Conservation (phyloP, 129 eudicot species). For the Flaveria robusta region DNA sequence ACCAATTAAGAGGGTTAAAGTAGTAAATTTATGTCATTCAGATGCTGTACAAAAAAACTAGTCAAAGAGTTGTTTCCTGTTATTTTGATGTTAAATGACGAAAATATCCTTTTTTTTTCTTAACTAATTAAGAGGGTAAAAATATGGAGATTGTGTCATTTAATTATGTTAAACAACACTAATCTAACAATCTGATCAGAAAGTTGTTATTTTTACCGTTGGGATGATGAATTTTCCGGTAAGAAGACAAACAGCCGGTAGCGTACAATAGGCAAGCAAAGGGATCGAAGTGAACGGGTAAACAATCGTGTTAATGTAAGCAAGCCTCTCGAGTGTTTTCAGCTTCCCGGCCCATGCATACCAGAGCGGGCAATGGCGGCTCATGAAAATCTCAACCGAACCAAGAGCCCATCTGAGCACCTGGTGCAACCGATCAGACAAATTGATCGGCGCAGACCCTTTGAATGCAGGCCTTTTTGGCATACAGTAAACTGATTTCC, state of each 20-base stretch:
- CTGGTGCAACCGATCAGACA: slow-evolving; percentile 95
- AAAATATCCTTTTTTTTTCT: neutral
- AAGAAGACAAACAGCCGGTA: slow-evolving; percentile 97
- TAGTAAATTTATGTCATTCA: no score
- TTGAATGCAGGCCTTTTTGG: slow-evolving; percentile 94
- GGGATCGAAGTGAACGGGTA: slow-evolving; percentile 97
- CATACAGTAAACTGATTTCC: slow-evolving; percentile 93
- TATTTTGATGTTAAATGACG: slow-evolving; percentile 1
- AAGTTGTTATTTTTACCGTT: slow-evolving; percentile 58
- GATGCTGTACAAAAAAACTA: neutral
- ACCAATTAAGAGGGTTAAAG: neutral
- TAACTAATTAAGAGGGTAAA: neutral
- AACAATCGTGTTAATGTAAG: slow-evolving; percentile 92
- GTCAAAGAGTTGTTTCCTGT: neutral
- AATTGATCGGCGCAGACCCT: slow-evolving; percentile 98
- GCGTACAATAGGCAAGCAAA: slow-evolving; percentile 81
- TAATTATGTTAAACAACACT: neutral
- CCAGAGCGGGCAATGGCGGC: slow-evolving; percentile 98
- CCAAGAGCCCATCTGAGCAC: slow-evolving; percentile 99
- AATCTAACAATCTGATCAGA: neutral
- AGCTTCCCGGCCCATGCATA: slow-evolving; percentile 93
- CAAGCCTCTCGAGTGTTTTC: slow-evolving; percentile 81
- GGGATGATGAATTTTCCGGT: slow-evolving; percentile 98
- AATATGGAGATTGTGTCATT: neutral
- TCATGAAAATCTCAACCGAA: slow-evolving; percentile 91